Base-by-base conservation (phyloP, 108 stramenopile species). In the Cyclotella sp. region DNA sequence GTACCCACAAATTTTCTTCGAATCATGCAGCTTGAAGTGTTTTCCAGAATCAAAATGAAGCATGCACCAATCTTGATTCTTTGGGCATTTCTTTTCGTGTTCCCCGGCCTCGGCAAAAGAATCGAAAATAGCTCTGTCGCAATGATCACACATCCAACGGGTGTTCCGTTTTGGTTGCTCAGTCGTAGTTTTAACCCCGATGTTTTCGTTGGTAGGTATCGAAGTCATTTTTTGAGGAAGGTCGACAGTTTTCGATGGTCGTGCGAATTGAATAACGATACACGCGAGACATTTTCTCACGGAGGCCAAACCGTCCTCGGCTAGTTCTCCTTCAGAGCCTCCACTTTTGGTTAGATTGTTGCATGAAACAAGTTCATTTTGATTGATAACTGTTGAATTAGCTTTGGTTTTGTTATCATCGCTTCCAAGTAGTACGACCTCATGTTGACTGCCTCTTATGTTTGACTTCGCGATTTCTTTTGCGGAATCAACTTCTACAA, bases 21-120 rank as follows among this genome's bases (percentile, higher is more conserved):
- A 67, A 19, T 72, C 51, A 51, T 83, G 82, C 15, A 83, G 39
- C 62, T 65, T 74, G 63, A 83, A 83, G 29, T 79, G 77, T 34
- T 78, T 78, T 51, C 82, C 82, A 0, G 77, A 79, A 45, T 83
- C 82, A 45, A 83, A 79, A 53, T 79, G 78, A 26, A 83, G 28
- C 62, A 81, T 72, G 74, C 79, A 81, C 61, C 55, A 70, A 28
- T 77, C 68, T 41, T 61, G 42, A 45, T 77, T 77, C 41, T 77
- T 55, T 2, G 58, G 49, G 28, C 78, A 79, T 19, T 30, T 57
- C 28, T 67, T 73, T 67, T 79, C 78, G 44, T 79, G 78, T 42
- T 52, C 65, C 13, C 28, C 49, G 44, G 78, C 78, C 6, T 40
- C 30, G 18, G 73, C 64, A 55, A 21, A 55, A 0, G 63, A 59